Conservation (phyloP, 495 filamentous ascomycete species). For the Apodospora peruviana region DNA sequence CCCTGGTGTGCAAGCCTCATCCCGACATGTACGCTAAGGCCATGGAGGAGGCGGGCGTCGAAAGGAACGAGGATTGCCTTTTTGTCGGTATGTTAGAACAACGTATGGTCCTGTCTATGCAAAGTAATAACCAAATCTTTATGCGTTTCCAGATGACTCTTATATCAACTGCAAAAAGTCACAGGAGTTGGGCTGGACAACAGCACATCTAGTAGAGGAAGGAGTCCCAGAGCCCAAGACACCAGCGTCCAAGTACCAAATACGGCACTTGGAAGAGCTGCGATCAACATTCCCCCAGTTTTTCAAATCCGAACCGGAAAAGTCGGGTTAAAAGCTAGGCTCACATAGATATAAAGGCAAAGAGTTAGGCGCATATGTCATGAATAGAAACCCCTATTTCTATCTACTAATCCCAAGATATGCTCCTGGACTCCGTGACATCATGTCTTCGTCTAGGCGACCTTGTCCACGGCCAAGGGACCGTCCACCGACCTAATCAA, state of each 20-base stretch:
- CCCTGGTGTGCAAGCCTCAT: conserved; percentile 79
- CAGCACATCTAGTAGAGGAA: conserved; percentile 76
- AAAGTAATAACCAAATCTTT: conserved; percentile 3
- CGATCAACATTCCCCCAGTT: conserved; percentile 67
- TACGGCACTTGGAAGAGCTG: conserved; percentile 68
- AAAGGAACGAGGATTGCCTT: conserved; percentile 58
- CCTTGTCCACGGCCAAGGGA: neutral
- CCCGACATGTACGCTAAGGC: conserved; percentile 79
- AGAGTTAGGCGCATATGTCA: too few species aligned
- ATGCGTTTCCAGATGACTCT: conserved; percentile 63
- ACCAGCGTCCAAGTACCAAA: conserved; percentile 60
- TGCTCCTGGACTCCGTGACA: too few species aligned
- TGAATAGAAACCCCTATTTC: too few species aligned
- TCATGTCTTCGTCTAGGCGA: too few species aligned
- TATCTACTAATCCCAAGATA: too few species aligned
- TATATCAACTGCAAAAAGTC: conserved; percentile 67
- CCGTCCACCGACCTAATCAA: neutral
- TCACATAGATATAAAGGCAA: too few species aligned
- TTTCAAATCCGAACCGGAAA: conserved; percentile 48
- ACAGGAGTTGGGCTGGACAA: conserved; percentile 70
- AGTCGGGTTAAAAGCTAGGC: neutral
- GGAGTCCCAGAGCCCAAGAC: conserved; percentile 50
- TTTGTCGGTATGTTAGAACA: conserved; percentile 72
- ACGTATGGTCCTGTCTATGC: too few species aligned
- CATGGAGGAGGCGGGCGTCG: conserved; percentile 58